Percentiles rank a stretch among this genome's conserved stretches.
Evolutionary conservation across 108 stramenopile species (phyloP).

Genomic region (Discostella pseudostelligera): DNA sequence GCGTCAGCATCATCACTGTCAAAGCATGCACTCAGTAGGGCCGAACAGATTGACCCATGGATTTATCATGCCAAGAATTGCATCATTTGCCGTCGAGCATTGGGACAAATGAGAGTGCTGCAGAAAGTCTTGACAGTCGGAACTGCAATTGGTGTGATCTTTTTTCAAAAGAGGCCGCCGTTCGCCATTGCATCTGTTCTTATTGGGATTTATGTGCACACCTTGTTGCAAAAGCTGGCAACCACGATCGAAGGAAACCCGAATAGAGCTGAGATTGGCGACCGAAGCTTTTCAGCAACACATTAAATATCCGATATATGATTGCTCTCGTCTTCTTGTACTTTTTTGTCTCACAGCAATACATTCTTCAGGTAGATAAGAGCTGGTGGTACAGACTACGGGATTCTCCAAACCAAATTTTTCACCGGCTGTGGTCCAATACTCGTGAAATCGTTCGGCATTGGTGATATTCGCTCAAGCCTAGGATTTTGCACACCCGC

Average conservation of each 20-base stretch:
- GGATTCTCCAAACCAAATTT: slow-evolving; percentile 56
- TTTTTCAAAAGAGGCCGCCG: slow-evolving; percentile 11
- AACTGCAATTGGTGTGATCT: slow-evolving; percentile 16
- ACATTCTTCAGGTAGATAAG: too few relatives aligned
- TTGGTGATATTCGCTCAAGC: slow-evolving; percentile 77
- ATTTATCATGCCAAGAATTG: slow-evolving; percentile 41
- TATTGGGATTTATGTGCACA: slow-evolving; percentile 12
- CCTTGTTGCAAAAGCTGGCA: slow-evolving; percentile 27
- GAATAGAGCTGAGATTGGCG: slow-evolving; percentile 29
- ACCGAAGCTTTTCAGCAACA: slow-evolving; percentile 27
- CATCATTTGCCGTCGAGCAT: slow-evolving; percentile 25
- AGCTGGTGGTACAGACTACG: background rate
- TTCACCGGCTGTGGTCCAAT: slow-evolving; percentile 73
- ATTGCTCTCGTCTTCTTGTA: too few relatives aligned
- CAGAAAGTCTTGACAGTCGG: slow-evolving; percentile 13
- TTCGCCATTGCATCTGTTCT: slow-evolving; percentile 16
- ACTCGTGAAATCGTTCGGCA: slow-evolving; percentile 77
- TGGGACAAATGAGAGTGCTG: slow-evolving; percentile 17
- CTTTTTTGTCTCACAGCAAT: too few relatives aligned
- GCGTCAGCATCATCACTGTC: slow-evolving; percentile 15
- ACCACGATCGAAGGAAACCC: slow-evolving; percentile 38
- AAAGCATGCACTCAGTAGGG: slow-evolving; percentile 12
- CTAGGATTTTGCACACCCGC: slow-evolving; percentile 57
- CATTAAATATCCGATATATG: background rate
- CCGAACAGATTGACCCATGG: slow-evolving; percentile 48